phyloP scores from a whole-genome alignment of 306 rosid species.

The Ceratonia siliqua region DNA sequence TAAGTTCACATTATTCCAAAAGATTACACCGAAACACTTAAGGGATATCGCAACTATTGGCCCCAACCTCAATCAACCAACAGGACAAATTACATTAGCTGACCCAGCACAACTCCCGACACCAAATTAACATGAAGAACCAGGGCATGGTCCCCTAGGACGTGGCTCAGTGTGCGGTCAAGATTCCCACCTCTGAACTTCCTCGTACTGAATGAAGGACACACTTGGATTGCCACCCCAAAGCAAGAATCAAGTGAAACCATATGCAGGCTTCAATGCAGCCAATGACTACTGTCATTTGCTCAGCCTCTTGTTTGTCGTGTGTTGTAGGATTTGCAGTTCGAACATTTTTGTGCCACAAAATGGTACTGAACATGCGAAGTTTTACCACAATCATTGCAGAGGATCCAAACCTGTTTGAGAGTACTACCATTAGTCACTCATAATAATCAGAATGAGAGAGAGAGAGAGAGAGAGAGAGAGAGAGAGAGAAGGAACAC shows the following conservation, averaged over 20 bases:
- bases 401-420: slow-evolving; percentile 73
- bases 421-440: neutral
- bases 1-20: neutral
- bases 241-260: slow-evolving; percentile 2
- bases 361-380: slow-evolving; percentile 65
- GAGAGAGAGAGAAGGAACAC: neutral
- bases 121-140: slow-evolving; percentile 7
- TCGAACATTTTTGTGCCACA: slow-evolving; percentile 70
- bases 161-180: neutral
- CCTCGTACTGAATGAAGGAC: neutral
- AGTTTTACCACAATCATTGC: slow-evolving; percentile 77
- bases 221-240: neutral
- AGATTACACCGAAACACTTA: neutral
- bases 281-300: slow-evolving; percentile 20
- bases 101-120: neutral
- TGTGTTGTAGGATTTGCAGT: slow-evolving; percentile 87
- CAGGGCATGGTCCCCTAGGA: slow-evolving; percentile 9
- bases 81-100: neutral
- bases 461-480: too few relatives aligned
- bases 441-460: neutral
- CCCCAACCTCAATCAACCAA: neutral
- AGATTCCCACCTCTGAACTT: slow-evolving; percentile 1
- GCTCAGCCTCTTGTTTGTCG: slow-evolving; percentile 70
- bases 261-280: neutral
- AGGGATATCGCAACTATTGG: neutral